These are phyloP conservation scores for Leishmania braziliensis DNA, from an alignment of 208 protist genomes.

Conservation along the genomic window DNA sequence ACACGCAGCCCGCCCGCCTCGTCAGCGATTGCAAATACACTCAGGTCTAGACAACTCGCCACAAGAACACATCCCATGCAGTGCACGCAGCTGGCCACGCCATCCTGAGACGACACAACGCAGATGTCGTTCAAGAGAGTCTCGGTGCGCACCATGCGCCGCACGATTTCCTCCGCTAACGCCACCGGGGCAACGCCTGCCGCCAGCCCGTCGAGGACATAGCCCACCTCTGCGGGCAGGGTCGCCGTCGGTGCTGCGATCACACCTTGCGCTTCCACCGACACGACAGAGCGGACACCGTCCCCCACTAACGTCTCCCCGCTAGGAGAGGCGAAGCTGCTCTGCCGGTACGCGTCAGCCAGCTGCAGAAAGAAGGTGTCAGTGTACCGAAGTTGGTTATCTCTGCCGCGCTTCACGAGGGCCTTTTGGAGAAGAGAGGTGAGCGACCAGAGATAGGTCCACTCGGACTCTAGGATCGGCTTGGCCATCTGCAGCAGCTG, in stretches of 20 bases:
- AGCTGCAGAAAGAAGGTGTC: conserved; percentile 77
- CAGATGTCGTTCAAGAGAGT: conserved; percentile 58
- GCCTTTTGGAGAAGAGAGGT: conserved; percentile 54
- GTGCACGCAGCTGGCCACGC: conserved; percentile 50
- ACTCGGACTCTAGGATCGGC: conserved; percentile 54
- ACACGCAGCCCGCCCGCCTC: conserved; percentile 29
- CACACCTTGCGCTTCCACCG: conserved; percentile 38
- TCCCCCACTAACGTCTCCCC: conserved; percentile 32
- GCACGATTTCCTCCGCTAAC: conserved; percentile 69
- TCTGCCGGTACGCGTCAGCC: conserved; percentile 38
- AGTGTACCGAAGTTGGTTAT: conserved; percentile 57
- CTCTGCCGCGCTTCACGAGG: conserved; percentile 38
- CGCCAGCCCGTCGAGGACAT: conserved; percentile 62
- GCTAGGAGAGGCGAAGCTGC: conserved; percentile 21
- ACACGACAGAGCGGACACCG: conserved; percentile 39
- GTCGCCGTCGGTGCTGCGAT: conserved; percentile 4
- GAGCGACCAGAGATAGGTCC: conserved; percentile 64
- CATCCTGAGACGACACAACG: conserved; percentile 40
- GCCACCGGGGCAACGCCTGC: conserved; percentile 40
- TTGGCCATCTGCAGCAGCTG: conserved; percentile 38
- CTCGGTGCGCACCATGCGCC: conserved; percentile 53
- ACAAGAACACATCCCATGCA: conserved; percentile 59
- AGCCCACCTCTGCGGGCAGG: conserved; percentile 31
- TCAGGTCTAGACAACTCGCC: conserved; percentile 70
- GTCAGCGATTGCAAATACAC: conserved; percentile 40